Base-by-base conservation (phyloP, 2,329 filamentous ascomycete genomes). In the Hymenotorrendiella dingleyae region DNA sequence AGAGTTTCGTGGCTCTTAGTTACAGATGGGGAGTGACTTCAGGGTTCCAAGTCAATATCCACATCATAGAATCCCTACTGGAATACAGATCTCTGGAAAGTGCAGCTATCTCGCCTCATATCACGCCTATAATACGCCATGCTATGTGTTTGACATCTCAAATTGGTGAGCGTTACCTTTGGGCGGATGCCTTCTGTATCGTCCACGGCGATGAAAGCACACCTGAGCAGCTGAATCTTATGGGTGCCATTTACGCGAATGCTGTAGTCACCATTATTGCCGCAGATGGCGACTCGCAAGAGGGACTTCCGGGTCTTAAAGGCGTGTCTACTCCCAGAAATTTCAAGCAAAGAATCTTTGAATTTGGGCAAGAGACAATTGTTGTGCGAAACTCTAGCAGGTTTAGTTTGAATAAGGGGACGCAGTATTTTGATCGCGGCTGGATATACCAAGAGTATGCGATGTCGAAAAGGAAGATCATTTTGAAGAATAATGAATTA, bases 241-340 rank as follows among this genome's bases (percentile, higher is more conserved):
- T 35, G 33, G 33, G 33, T 35, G 17, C 19, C 11, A 35, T 22
- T 21, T 35, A 35, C 20, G 33, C 33, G 23, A 35, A n/a, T 35
- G 33, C 33, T 6, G 33, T 35, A n/a, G 19, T 35, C 4, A 22
- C 33, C 7, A 35, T 22, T 35, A 20, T 35, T 22, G 33, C 19
- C 19, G 21, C 33, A n/a, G 33, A 35, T 14, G 19, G 33, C 6
- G 33, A 35, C 33, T 23, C 19, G 17, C 8, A 12, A 11, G 33
- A 20, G 19, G 33, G 19, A n/a, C 19, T 35, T 12, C 33, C 33
- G 7, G 19, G 33, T 22, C 19, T 35, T 10, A 22, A 21, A 35
- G 14, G 23, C 6, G 2, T 22, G 9, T 20, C 33, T 20, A 7
- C 33, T 35, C 12, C 33, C 21, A 20, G 19, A 22, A 21, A 22